Percentiles rank a stretch among this genome's conserved stretches.
Conservation (phyloP, 2,329 filamentous ascomycete genomes). For the Mycosphaerella sp. region DNA sequence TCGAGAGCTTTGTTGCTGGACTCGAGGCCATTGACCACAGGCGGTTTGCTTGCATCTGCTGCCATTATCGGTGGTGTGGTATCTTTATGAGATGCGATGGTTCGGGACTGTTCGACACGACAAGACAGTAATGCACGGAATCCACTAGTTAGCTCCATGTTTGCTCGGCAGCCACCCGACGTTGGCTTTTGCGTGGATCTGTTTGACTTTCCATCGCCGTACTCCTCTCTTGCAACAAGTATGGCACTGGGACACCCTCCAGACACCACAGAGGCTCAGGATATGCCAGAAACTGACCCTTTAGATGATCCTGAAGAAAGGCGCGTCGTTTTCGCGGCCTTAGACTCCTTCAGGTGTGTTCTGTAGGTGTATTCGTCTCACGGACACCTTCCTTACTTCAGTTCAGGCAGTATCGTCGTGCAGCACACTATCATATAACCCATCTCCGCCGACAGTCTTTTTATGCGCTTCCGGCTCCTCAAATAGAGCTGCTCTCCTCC, state of each 20-base stretch:
- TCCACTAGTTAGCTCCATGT: too few species aligned
- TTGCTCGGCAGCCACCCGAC: too few species aligned
- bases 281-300: conserved; percentile 39
- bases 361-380: conserved; percentile 2
- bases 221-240: neutral
- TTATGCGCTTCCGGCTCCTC: conserved; percentile 76
- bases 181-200: too few species aligned
- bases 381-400: conserved; percentile 5
- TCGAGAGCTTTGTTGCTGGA: conserved; percentile 42
- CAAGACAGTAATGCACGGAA: too few species aligned
- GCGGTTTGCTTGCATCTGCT: conserved; percentile 4
- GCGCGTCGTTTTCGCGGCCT: conserved; percentile 67
- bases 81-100: neutral
- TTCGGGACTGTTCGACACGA: neutral
- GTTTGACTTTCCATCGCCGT: too few species aligned
- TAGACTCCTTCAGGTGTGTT: conserved; percentile 80
- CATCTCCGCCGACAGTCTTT: conserved; percentile 87
- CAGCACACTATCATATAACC: conserved; percentile 83
- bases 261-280: neutral
- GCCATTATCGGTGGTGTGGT: conserved; percentile 21
- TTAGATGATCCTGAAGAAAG: conserved; percentile 73
- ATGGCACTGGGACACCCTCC: neutral
- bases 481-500: conserved; percentile 75
- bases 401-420: conserved; percentile 58
- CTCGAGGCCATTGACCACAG: conserved; percentile 27